Evolutionary conservation across 2,329 filamentous ascomycete species (phyloP), one percentile per base, ranked within the genome.

Genomic region (Rhynchosporium secalis): DNA sequence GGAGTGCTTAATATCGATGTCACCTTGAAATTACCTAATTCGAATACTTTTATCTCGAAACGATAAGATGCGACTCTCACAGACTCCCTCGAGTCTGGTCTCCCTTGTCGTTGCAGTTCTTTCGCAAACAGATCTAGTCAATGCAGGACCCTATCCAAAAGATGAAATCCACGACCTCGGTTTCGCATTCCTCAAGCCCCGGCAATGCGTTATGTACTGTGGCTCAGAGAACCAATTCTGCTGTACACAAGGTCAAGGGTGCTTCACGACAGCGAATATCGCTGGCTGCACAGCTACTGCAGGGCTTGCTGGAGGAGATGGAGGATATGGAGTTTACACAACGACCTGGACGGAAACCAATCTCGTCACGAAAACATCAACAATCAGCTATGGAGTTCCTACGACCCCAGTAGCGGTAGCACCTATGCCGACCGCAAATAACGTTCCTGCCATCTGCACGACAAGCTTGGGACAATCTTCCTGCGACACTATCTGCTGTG

Each of bases 401-500:
- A 61, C 58, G 9, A 47, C 58, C 2, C 28, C 45, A 7, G 38
- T 47, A 13, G 31, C 40, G 28, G 38, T 47, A 43, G 40, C 31
- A 5, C 40, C 46, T 3, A 33, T 36, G 26, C 31, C 33, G 3
- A 59, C 56, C 49, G 54, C 61, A 15, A 54, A 80, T 13, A 12
- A 28, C 8, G 38, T 20, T 4, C 74, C 76, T 26, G 78, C 78
- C 2, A 79, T 76, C 66, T 88, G 85, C 72, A 73, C 79, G 0
- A 83, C 85, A 1, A 71, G 69, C n/a, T 74, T 78, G 3, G 80
- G 82, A 60, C 77, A 90, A 75, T 81, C 81, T 7, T 79, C 83
- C 3, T 93, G 90, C 72, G 89, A 89, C 38, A 73, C 73, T 58
- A 86, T 87, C 62, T 93, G 90, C 80, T 94, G 90, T 75, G 83